These are phyloP conservation scores for Didymellaceae sp. DNA, from an alignment of 2,329 filamentous ascomycete genomes.

Conservation along the genomic window DNA sequence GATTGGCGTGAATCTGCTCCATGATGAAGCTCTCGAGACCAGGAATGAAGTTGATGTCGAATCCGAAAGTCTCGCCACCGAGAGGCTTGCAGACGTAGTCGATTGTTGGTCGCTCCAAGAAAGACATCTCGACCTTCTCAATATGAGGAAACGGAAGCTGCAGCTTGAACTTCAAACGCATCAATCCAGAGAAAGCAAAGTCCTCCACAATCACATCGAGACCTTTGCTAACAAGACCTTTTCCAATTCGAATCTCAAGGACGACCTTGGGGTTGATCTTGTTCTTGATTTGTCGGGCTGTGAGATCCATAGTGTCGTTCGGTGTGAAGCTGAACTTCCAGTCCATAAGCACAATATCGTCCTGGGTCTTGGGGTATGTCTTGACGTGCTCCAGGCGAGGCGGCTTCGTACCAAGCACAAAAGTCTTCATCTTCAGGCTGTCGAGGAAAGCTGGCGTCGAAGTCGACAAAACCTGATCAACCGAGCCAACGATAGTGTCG, in stretches of 20 bases:
- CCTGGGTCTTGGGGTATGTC: constrained; percentile 93
- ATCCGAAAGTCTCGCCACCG: constrained; percentile 92
- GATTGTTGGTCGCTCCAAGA: constrained; percentile 85
- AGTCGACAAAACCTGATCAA: constrained; percentile 94
- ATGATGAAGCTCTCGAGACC: constrained; percentile 92
- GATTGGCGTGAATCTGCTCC: constrained; percentile 92
- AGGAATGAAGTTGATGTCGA: constrained; percentile 99
- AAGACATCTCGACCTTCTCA: constrained; percentile 93
- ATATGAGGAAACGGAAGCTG: constrained; percentile 96
- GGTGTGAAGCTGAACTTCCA: constrained; percentile 99
- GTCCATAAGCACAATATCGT: constrained; percentile 97
- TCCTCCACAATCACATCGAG: constrained; percentile 97
- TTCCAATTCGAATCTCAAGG: constrained; percentile 91
- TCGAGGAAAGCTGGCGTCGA: constrained; percentile 92
- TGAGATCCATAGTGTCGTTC: constrained; percentile 92
- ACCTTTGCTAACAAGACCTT: constrained; percentile 96
- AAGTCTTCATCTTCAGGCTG: constrained; percentile 90
- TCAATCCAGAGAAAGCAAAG: constrained; percentile 93
- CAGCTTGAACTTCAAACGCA: constrained; percentile 97
- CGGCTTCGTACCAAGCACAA: constrained; percentile 92
- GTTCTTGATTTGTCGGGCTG: constrained; percentile 84
- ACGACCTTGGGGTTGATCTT: constrained; percentile 98
- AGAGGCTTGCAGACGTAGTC: constrained; percentile 98
- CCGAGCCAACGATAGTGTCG: constrained; percentile 88
- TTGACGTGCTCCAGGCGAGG: constrained; percentile 97